Percentiles rank a stretch among this genome's conserved stretches.
These are phyloP conservation scores for Penicillium sp. DNA, from an alignment of 2,329 filamentous ascomycete genomes.

Conservation along the genomic window DNA sequence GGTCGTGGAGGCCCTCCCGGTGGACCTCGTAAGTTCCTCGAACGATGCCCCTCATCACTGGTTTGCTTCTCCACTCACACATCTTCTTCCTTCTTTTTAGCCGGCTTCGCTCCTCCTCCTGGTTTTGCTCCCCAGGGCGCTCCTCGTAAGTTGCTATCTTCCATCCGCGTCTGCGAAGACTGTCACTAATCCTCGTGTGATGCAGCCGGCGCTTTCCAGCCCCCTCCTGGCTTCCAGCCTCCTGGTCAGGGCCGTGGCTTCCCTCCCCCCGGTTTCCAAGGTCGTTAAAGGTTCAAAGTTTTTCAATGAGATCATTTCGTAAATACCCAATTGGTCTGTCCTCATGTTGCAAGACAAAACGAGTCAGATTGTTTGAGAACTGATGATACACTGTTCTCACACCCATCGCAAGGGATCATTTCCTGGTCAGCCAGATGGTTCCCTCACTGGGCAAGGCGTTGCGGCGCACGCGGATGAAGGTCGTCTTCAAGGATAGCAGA, in stretches of 20 bases:
- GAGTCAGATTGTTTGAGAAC: slow-evolving; percentile 7
- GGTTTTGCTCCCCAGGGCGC: slow-evolving; percentile 42
- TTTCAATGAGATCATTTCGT: slow-evolving; percentile 19
- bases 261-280: slow-evolving; percentile 47
- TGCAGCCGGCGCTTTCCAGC: slow-evolving; percentile 47
- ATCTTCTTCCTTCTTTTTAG: slow-evolving; percentile 21
- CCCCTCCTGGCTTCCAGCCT: slow-evolving; percentile 69
- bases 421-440: slow-evolving; percentile 23
- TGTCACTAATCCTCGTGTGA: slow-evolving; percentile 34
- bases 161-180: slow-evolving; percentile 7
- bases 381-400: slow-evolving; percentile 8
- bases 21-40: slow-evolving; percentile 46
- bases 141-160: slow-evolving; percentile 38
- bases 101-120: slow-evolving; percentile 44
- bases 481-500: slow-evolving; percentile 25
- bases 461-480: slow-evolving; percentile 37
- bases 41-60: slow-evolving; percentile 4
- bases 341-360: slow-evolving; percentile 11
- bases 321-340: slow-evolving; percentile 19
- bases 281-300: slow-evolving; percentile 30
- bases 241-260: slow-evolving; percentile 50
- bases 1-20: slow-evolving; percentile 47
- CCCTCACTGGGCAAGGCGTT: slow-evolving; percentile 37
- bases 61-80: slow-evolving; percentile 12
- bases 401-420: slow-evolving; percentile 14